These are phyloP conservation scores for Ensete glaucum DNA, from an alignment of 176 grass and related monocot species.

Conservation along the genomic window DNA sequence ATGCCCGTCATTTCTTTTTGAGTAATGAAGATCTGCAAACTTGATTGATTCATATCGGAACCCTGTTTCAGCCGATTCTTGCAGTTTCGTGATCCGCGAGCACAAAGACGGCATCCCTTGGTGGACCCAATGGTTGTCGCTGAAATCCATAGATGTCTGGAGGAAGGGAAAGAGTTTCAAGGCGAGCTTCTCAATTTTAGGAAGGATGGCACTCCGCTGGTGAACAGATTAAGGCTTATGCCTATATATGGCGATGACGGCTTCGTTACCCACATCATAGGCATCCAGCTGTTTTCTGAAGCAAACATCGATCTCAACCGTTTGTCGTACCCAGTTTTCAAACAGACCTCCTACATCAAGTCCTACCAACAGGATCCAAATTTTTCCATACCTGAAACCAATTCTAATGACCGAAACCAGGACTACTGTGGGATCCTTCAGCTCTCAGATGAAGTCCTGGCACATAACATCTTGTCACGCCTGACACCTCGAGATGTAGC, in stretches of 20 bases:
- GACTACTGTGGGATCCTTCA: slow-evolving; percentile 65
- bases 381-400: slow-evolving; percentile 14
- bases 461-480: slow-evolving; percentile 77
- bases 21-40: neutral
- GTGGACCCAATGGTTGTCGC: slow-evolving; percentile 81
- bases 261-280: slow-evolving; percentile 67
- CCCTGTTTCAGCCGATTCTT: slow-evolving; percentile 63
- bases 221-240: slow-evolving; percentile 64
- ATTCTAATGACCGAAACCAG: neutral
- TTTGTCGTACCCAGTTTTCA: slow-evolving; percentile 80
- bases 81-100: slow-evolving; percentile 79
- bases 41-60: neutral
- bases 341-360: slow-evolving; percentile 35
- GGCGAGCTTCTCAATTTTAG: slow-evolving; percentile 89
- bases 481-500: slow-evolving; percentile 75
- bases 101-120: slow-evolving; percentile 68
- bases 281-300: slow-evolving; percentile 74
- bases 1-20: neutral
- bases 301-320: slow-evolving; percentile 53
- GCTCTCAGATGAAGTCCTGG: slow-evolving; percentile 94
- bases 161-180: slow-evolving; percentile 71
- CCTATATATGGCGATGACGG: slow-evolving; percentile 76
- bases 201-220: slow-evolving; percentile 72
- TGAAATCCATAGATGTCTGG: slow-evolving; percentile 64
- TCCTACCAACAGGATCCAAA: slow-evolving; percentile 28